Base-by-base conservation (phyloP, 352 stramenopile genomes). In the Pythium grandisporangium region DNA sequence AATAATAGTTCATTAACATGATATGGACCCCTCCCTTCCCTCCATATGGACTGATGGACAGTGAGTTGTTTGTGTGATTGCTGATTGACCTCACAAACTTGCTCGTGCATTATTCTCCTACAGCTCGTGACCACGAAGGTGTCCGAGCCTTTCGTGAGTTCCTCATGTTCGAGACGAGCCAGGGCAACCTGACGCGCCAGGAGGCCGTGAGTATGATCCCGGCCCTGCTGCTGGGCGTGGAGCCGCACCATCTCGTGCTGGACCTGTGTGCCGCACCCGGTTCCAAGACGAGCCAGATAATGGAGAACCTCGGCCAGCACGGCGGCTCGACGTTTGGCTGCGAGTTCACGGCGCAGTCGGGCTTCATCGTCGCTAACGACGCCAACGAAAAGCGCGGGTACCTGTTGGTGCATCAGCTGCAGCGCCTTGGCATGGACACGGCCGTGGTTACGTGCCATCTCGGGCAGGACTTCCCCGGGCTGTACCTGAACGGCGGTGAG, bases 201-300 rank as follows among this genome's bases (percentile, higher is more conserved):
- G 97, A 99, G 56, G 75, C 96, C 2, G 96, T 97, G 37, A 97
- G 80, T 47, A 99, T 99, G 95, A 70, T 99, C 21, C 96, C 96
- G 0, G 95, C 95, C 1, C 72, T 99, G 23, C 81, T 99, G 39
- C 74, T 99, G n/a, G 69, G 95, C 54, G 82, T 96, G 5, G 58
- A 97, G 49, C 73, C 69, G 11, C 53, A 95, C 38, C 81, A 98
- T 45, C 53, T 56, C 17, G 67, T 82, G 24, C 49, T 89, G 20
- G 74, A 92, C 29, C 56, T 92, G 51, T 88, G 76, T 43, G 95
- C 97, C 8, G 95, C 96, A 6, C 97, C 97, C 2, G 97, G 97
- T 16, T 98, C 84, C 39, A 99, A 99, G 64, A 99, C 97, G n/a
- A 89, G 82, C 37, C 96, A 99, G 55, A 72, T 99, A 17, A 82